These are phyloP conservation scores for Stenocarpella maydis DNA, from an alignment of 2,329 filamentous ascomycete genomes.

Conservation along the genomic window DNA sequence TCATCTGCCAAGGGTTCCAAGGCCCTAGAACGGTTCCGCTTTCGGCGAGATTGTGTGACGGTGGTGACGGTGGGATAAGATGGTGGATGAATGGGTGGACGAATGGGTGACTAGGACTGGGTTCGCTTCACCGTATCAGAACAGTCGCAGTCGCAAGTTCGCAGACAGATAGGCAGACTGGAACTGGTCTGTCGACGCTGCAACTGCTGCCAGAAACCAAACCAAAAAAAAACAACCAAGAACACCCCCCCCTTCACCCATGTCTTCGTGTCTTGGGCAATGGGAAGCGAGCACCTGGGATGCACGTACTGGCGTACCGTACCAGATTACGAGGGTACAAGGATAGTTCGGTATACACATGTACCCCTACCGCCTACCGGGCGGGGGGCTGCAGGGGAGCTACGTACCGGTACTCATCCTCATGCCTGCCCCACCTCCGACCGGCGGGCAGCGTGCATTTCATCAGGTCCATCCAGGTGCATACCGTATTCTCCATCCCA, in stretches of 20 bases:
- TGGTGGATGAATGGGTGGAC: background rate
- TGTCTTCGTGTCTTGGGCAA: conserved; percentile 28
- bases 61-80: conserved; percentile 14
- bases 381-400: accelerated
- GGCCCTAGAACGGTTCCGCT: conserved; percentile 22
- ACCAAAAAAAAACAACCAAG: background rate
- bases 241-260: too few relatives aligned
- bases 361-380: background rate
- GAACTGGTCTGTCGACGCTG: background rate
- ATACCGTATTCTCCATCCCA: too few relatives aligned
- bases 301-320: conserved; percentile 20
- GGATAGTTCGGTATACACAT: background rate
- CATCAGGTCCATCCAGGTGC: conserved; percentile 7
- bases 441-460: conserved; percentile 19
- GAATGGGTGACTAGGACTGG: background rate
- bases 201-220: background rate
- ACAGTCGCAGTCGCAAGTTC: conserved; percentile 6
- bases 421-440: background rate
- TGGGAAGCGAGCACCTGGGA: conserved; percentile 15
- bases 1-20: background rate
- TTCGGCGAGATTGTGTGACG: conserved; percentile 26
- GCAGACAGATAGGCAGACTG: background rate
- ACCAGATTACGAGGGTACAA: conserved; percentile 18
- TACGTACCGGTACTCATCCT: background rate
- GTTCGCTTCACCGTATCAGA: conserved; percentile 22